Evolutionary conservation across 345 rosid species (phyloP).

Genomic region (Rhodamnia rubescens): DNA sequence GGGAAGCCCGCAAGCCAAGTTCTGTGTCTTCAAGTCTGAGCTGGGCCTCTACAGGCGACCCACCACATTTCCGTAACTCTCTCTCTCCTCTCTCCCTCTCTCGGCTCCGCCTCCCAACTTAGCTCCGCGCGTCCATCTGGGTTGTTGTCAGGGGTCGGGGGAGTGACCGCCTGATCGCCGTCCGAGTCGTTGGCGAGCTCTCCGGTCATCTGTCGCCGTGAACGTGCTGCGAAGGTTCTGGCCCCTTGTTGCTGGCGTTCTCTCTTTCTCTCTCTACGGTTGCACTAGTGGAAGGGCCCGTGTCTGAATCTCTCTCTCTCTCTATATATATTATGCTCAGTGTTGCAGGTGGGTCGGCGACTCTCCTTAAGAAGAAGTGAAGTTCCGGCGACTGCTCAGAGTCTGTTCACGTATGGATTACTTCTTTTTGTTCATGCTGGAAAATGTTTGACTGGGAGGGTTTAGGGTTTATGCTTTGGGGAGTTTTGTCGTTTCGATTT

Average conservation of each 20-base stretch:
- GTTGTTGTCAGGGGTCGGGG: background rate
- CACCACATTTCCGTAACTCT: too few species aligned
- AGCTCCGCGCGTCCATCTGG: background rate
- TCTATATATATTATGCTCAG: background rate
- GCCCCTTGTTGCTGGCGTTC: background rate
- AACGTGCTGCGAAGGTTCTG: background rate
- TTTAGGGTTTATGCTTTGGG: background rate
- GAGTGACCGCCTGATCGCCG: background rate
- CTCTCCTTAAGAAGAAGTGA: background rate
- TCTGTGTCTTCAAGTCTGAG: too few species aligned
- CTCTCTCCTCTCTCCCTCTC: background rate
- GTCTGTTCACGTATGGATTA: background rate
- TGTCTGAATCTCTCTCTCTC: background rate
- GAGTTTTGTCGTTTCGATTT: background rate
- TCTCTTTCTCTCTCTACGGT: background rate
- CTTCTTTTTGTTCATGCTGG: background rate
- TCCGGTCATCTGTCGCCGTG: background rate
- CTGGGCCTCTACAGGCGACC: too few species aligned
- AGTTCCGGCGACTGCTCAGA: background rate
- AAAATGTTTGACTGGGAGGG: background rate
- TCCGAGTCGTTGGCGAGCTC: background rate
- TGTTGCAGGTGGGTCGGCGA: background rate
- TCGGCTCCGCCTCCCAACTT: background rate
- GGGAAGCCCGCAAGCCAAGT: too few species aligned
- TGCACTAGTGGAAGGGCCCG: background rate